A percentile compares a stretch with the other conserved stretches of the same genome.
Evolutionary conservation across 148 eudicot species (phyloP).

Genomic region (Mesembryanthemum crystallinum): DNA sequence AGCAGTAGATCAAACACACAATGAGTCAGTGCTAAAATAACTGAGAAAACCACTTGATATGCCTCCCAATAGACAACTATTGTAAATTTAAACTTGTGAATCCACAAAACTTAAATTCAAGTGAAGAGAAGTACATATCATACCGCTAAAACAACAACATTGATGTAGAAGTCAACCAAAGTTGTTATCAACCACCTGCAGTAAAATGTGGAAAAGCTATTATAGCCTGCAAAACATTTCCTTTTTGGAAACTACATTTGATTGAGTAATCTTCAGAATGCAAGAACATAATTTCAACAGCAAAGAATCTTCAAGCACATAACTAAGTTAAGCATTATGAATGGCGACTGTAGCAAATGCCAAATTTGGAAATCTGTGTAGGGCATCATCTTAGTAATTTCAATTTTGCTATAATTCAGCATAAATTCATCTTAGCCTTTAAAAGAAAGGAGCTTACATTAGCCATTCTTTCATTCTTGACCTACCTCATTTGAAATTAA

Average conservation of each 20-base stretch:
- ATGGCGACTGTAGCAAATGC: not conserved
- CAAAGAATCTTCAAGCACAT: not conserved
- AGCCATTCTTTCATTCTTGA: not conserved
- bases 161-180: slow-evolving; percentile 70
- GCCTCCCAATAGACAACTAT: not conserved
- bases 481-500: too few species aligned
- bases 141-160: slow-evolving; percentile 63
- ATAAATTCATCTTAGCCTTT: too few species aligned
- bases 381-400: too few species aligned
- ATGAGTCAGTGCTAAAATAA: not conserved
- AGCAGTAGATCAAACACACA: too few species aligned
- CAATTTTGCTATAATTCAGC: too few species aligned
- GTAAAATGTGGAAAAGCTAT: slow-evolving; percentile 2
- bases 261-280: not conserved
- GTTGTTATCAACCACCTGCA: slow-evolving; percentile 82
- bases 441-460: not conserved
- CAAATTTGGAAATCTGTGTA: not conserved
- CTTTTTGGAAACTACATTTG: not conserved
- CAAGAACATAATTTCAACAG: not conserved
- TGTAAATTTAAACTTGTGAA: not conserved
- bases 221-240: not conserved
- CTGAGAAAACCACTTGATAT: not conserved
- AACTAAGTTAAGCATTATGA: not conserved
- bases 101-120: not conserved
- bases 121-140: slow-evolving; percentile 15